A percentile compares a stretch with the other conserved stretches of the same genome.
Evolutionary conservation across 2,329 filamentous ascomycete species (phyloP).

Genomic region (Phyllosticta citribraziliensis): DNA sequence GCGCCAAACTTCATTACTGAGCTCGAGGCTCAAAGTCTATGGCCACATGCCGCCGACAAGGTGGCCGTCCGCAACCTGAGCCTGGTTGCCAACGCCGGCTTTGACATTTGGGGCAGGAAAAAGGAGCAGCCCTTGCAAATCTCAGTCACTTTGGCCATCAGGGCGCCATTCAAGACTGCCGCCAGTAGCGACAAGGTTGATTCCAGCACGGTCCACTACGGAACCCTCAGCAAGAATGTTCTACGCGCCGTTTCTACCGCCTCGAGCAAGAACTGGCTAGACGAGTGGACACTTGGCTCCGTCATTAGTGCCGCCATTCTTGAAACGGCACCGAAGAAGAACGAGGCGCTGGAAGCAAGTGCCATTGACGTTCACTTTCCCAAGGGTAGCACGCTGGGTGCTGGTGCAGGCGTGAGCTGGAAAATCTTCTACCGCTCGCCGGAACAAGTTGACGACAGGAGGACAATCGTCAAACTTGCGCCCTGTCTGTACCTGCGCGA

Average conservation of each 20-base stretch:
- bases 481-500: constrained; percentile 43
- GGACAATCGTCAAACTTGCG: constrained; percentile 1
- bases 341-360: not conserved
- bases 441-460: not conserved
- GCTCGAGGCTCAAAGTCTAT: not conserved
- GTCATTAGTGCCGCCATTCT: constrained; percentile 13
- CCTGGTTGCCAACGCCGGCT: constrained; percentile 45
- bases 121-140: constrained; percentile 54
- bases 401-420: constrained; percentile 43
- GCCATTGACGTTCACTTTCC: constrained; percentile 47
- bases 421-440: not conserved
- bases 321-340: constrained; percentile 18
- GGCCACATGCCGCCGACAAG: constrained; percentile 22
- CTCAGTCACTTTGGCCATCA: constrained; percentile 50
- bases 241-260: constrained; percentile 33
- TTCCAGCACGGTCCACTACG: constrained; percentile 67
- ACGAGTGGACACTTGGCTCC: constrained; percentile 15
- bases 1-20: not conserved
- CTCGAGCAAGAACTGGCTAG: constrained; percentile 15
- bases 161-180: constrained; percentile 46
- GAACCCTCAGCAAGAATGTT: constrained; percentile 57
- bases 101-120: constrained; percentile 58
- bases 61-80: constrained; percentile 56
- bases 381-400: constrained; percentile 59
- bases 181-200: constrained; percentile 52